A percentile compares a stretch with the other conserved stretches of the same genome.
phyloP scores from a whole-genome alignment of 768 basidiomycete genomes.

The Tremella mesenterica region DNA sequence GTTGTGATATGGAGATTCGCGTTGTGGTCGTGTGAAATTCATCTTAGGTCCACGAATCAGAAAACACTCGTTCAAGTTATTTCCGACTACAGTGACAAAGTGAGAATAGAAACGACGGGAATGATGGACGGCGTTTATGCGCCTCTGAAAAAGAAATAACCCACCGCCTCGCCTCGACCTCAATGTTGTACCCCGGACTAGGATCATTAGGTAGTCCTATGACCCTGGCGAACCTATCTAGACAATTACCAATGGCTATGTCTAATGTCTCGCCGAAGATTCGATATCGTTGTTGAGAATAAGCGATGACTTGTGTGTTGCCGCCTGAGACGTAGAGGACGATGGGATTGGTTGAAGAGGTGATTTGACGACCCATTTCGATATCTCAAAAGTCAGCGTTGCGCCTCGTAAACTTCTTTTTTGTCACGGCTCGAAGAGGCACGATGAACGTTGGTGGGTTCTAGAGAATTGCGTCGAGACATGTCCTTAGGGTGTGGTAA shows the following conservation, averaged over 20 bases:
- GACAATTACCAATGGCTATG: constrained; percentile 97
- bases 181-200: constrained; percentile 92
- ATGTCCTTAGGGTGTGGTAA: background rate
- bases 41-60: no score
- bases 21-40: no score
- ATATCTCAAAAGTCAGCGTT: no score
- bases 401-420: background rate
- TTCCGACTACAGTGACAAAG: no score
- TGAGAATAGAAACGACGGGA: no score
- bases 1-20: no score
- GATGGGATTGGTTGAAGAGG: constrained; percentile 86
- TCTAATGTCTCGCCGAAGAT: constrained; percentile 99
- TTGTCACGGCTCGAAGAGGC: background rate
- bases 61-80: no score
- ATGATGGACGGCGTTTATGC: background rate
- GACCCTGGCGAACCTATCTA: constrained; percentile 92
- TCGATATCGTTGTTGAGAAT: constrained; percentile 91
- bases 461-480: background rate
- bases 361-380: constrained; percentile 95
- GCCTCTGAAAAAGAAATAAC: constrained; percentile 11
- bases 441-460: no score
- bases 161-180: constrained; percentile 85
- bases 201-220: constrained; percentile 93
- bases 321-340: constrained; percentile 98
- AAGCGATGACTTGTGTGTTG: constrained; percentile 98